phyloP scores from a whole-genome alignment of 345 rosid genomes.

The Erucastrum elatum region DNA sequence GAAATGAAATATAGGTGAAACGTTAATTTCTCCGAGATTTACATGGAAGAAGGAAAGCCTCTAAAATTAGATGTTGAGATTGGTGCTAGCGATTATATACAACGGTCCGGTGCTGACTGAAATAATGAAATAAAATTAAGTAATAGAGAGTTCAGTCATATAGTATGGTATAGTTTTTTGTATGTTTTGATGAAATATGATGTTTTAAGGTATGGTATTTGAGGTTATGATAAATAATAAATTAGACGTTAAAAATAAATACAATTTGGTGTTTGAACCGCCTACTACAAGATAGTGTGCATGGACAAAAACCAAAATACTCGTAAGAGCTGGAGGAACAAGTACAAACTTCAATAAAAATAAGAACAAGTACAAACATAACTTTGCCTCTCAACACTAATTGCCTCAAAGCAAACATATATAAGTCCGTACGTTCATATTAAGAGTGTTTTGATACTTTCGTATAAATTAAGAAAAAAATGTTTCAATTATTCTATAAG shows the following conservation, averaged over 20 bases:
- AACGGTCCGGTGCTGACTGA: conserved; percentile 9
- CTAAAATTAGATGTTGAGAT: conserved; percentile 17
- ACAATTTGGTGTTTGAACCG: background rate
- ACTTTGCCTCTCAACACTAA: background rate
- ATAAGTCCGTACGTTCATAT: background rate
- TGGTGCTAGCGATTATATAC: background rate
- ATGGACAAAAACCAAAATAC: background rate
- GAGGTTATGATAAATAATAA: background rate
- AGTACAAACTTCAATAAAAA: too few relatives aligned
- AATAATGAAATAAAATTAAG: background rate
- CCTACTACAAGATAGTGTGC: background rate
- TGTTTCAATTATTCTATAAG: background rate
- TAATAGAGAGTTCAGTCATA: background rate
- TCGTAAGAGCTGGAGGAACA: background rate
- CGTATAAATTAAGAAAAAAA: background rate
- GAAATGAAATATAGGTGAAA: conserved; percentile 33
- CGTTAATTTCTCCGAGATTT: conserved; percentile 38
- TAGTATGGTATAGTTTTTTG: background rate
- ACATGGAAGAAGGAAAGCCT: conserved; percentile 27
- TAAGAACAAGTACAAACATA: background rate
- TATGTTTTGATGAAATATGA: background rate
- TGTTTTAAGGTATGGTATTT: background rate
- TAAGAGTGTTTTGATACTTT: background rate
- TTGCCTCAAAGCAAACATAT: background rate
- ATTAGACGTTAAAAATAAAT: too few relatives aligned